Conservation (phyloP, 257 asterid genomes). For the Solanum etuberosum region DNA sequence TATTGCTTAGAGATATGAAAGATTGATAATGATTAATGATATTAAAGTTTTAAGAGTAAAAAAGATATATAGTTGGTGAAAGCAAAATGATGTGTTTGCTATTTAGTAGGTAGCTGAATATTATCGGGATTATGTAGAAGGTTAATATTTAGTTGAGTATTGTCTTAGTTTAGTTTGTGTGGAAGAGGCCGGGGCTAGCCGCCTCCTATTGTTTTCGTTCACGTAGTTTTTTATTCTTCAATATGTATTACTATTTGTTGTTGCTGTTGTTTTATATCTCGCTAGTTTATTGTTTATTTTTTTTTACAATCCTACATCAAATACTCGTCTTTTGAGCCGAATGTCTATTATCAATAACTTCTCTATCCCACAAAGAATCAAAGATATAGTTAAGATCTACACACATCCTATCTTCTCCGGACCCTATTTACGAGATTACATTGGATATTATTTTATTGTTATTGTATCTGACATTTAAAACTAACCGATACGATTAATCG, state of each 20-base stretch:
- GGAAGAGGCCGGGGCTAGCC: background rate
- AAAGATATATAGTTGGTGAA: background rate
- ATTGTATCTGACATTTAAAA: background rate
- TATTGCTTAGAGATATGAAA: background rate
- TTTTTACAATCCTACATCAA: background rate
- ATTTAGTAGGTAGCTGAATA: background rate
- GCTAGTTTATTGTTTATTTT: background rate
- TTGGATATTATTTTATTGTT: background rate
- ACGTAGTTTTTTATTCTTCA: background rate
- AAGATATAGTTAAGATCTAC: background rate
- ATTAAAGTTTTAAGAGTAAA: background rate
- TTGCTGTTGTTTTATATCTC: background rate
- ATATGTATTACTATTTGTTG: background rate
- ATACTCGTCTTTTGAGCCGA: background rate
- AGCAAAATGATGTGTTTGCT: background rate
- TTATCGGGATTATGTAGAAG: background rate
- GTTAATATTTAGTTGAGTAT: background rate
- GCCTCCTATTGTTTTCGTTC: background rate
- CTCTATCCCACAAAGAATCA: background rate
- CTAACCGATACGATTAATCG: background rate
- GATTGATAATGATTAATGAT: background rate
- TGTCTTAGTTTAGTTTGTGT: background rate
- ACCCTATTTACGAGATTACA: background rate
- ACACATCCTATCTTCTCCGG: background rate
- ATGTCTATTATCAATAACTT: background rate